Evolutionary conservation across 495 filamentous ascomycete genomes (phyloP).

Genomic region (Terfezia claveryi): DNA sequence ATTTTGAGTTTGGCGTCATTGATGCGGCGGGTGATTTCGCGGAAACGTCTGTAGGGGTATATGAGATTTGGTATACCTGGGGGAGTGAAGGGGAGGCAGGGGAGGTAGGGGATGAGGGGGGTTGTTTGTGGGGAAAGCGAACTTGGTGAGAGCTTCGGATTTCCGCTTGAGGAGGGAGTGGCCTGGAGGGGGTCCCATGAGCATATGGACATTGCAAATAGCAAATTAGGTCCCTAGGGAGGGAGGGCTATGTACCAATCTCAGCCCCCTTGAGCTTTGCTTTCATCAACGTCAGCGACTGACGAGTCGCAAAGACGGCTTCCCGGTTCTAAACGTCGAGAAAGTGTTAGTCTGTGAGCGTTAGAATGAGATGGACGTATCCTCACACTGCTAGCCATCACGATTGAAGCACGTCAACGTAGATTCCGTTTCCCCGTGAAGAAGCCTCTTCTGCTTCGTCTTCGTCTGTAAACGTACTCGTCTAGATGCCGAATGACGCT

Average conservation of each 20-base stretch:
- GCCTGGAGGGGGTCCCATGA: constrained; percentile 23
- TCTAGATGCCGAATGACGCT: too few species aligned
- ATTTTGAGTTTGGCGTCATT: constrained; percentile 99
- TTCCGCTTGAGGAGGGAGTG: constrained; percentile 78
- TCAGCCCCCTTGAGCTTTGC: constrained; percentile 94
- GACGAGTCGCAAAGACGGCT: constrained; percentile 91
- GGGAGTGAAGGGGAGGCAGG: constrained; percentile 1
- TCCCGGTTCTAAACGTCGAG: constrained; percentile 47
- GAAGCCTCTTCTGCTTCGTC: too few species aligned
- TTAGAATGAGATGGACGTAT: too few species aligned
- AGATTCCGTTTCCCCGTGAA: too few species aligned
- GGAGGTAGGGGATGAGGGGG: not conserved
- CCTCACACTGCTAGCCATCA: too few species aligned
- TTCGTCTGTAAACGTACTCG: too few species aligned
- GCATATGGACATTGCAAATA: constrained; percentile 14
- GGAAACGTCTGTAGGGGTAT: constrained; percentile 8
- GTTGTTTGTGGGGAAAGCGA: constrained; percentile 21
- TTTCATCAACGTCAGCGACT: constrained; percentile 94
- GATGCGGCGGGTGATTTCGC: constrained; percentile 88
- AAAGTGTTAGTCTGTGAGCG: too few species aligned
- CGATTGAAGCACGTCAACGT: too few species aligned
- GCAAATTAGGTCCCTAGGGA: not conserved
- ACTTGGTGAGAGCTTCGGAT: constrained; percentile 75
- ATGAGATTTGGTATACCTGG: constrained; percentile 3
- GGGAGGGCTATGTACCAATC: constrained; percentile 21